phyloP scores from a whole-genome alignment of 129 eudicot genomes.

The carrot (Daucus carota) region DH1_v3.0 NC_030384.2:40445501-40446000 shows the following conservation, averaged over 20 bases:
- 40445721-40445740: background rate
- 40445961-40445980: background rate
- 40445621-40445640: background rate
- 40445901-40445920: too few relatives aligned
- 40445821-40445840: background rate
- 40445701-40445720: background rate
- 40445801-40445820: background rate
- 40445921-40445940: background rate
- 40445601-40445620: background rate
- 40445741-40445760: background rate
- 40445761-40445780: background rate
- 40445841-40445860: too few relatives aligned
- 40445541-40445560: background rate
- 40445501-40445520: background rate
- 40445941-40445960: background rate
- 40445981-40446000: background rate
- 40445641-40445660: background rate
- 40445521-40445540: background rate
- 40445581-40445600: background rate
- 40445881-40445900: too few relatives aligned
- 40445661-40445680: background rate
- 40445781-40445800: background rate
- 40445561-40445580: background rate
- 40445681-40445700: background rate
- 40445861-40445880: too few relatives aligned